Conservation (phyloP, 805 yeast species). For the Ogataea ramenticola region DNA sequence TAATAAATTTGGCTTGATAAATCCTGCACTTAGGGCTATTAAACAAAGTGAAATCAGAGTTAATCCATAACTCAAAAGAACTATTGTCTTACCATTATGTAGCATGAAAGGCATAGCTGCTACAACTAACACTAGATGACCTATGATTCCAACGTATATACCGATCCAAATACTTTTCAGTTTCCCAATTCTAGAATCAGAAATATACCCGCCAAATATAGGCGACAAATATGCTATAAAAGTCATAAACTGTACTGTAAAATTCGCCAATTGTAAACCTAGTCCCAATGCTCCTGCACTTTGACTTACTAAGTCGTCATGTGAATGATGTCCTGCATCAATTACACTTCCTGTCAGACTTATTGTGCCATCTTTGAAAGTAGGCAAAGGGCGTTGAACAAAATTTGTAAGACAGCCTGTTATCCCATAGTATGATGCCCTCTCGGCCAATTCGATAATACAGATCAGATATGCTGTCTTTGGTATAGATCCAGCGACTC, state of each 20-base stretch:
- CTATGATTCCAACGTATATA: slow-evolving; percentile 34
- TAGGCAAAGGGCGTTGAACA: slow-evolving; percentile 42
- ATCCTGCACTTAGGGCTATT: slow-evolving; percentile 41
- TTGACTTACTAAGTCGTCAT: slow-evolving; percentile 10
- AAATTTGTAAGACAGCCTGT: slow-evolving; percentile 42
- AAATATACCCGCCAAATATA: slow-evolving; percentile 41
- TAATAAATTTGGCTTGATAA: slow-evolving; percentile 44
- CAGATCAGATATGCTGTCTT: slow-evolving; percentile 20
- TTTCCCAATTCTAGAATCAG: slow-evolving; percentile 43
- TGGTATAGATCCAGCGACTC: slow-evolving; percentile 19
- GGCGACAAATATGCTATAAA: slow-evolving; percentile 44
- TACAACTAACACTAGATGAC: slow-evolving; percentile 39
- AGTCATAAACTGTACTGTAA: slow-evolving; percentile 35
- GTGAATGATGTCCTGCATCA: slow-evolving; percentile 4
- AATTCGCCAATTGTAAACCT: slow-evolving; percentile 39
- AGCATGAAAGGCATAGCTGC: slow-evolving; percentile 33
- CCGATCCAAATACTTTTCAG: slow-evolving; percentile 41
- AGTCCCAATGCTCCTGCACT: slow-evolving; percentile 42
- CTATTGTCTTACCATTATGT: slow-evolving; percentile 11
- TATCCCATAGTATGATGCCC: slow-evolving; percentile 47
- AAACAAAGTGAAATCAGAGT: slow-evolving; percentile 31
- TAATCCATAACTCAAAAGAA: slow-evolving; percentile 15
- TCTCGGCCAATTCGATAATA: slow-evolving; percentile 42
- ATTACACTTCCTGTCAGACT: slow-evolving; percentile 28
- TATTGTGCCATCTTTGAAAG: slow-evolving; percentile 31